Conservation (phyloP, 208 protist species). For the Leishmania gerbilli region DNA sequence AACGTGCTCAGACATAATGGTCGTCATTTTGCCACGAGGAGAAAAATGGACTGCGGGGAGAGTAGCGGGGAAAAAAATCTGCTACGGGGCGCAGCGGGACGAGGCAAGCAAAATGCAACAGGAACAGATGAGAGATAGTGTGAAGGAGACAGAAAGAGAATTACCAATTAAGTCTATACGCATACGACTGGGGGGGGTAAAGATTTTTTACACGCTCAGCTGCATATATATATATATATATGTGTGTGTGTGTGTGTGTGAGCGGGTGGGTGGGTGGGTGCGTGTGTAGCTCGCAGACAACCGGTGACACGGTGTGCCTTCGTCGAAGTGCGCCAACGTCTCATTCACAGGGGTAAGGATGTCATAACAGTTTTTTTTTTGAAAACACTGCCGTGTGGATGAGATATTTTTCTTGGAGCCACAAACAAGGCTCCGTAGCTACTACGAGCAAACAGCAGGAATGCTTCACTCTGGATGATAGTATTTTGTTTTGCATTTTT, state of each 20-base stretch:
- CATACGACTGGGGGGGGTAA: neutral
- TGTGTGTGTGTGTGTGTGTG: no score
- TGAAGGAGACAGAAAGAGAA: neutral
- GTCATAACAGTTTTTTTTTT: neutral
- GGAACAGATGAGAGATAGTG: neutral
- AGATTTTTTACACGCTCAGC: neutral
- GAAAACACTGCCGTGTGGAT: neutral
- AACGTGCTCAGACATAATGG: conserved; percentile 28
- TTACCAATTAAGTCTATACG: neutral
- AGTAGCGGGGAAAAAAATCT: neutral
- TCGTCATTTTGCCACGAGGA: conserved; percentile 7
- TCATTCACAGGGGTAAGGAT: neutral
- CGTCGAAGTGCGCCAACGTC: neutral
- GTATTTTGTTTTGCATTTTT: neutral
- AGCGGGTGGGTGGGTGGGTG: neutral
- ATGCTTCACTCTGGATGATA: neutral
- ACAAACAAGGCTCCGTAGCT: neutral
- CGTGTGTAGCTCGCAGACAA: neutral
- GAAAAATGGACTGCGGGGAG: neutral
- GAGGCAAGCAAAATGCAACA: neutral
- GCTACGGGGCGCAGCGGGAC: neutral
- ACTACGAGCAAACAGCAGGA: neutral
- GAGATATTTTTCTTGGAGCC: rapidly evolving
- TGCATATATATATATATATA: neutral
- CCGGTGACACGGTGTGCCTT: neutral